phyloP scores from a whole-genome alignment of 805 yeast species.

The Kodamaea jinghongensis region DNA sequence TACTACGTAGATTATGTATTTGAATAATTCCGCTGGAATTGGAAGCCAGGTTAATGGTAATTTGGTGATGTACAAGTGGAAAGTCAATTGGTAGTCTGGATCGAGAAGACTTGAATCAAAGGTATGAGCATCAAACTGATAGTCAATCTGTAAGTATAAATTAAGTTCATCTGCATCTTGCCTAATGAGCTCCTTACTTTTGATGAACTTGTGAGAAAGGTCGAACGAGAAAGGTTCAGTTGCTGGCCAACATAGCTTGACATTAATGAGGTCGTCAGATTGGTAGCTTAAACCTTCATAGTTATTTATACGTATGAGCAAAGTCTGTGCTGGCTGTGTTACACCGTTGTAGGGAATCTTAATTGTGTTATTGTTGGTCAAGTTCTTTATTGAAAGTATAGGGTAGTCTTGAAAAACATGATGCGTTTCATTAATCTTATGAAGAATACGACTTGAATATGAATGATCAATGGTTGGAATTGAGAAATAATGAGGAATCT shows the following conservation, averaged over 20 bases:
- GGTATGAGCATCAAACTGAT: constrained; percentile 21
- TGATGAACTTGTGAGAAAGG: constrained; percentile 22
- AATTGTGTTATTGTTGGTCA: constrained; percentile 14
- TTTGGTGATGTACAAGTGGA: constrained; percentile 27
- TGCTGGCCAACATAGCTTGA: constrained; percentile 40
- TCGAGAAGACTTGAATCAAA: constrained; percentile 11
- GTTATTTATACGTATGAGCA: constrained; percentile 34
- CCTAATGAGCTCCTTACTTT: constrained; percentile 11
- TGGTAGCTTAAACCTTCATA: constrained; percentile 25
- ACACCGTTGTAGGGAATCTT: constrained; percentile 7
- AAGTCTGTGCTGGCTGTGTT: constrained; percentile 10
- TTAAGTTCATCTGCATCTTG: constrained; percentile 3
- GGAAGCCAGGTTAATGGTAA: constrained; percentile 28
- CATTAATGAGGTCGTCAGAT: constrained; percentile 24
- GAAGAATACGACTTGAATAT: constrained; percentile 6
- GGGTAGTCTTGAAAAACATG: constrained; percentile 24
- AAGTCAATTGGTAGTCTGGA: constrained; percentile 13
- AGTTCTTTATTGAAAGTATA: constrained; percentile 16
- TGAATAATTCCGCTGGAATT: constrained; percentile 33
- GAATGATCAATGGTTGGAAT: constrained; percentile 21
- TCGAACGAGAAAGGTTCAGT: constrained; percentile 25
- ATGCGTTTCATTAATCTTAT: constrained; percentile 21
- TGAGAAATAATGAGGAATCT: constrained; percentile 35
- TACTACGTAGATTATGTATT: constrained; percentile 24
- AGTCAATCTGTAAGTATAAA: constrained; percentile 22